Evolutionary conservation across 345 rosid genomes (phyloP), one percentile per base, ranked within the genome.

Genomic region (Linum lewisii): DNA sequence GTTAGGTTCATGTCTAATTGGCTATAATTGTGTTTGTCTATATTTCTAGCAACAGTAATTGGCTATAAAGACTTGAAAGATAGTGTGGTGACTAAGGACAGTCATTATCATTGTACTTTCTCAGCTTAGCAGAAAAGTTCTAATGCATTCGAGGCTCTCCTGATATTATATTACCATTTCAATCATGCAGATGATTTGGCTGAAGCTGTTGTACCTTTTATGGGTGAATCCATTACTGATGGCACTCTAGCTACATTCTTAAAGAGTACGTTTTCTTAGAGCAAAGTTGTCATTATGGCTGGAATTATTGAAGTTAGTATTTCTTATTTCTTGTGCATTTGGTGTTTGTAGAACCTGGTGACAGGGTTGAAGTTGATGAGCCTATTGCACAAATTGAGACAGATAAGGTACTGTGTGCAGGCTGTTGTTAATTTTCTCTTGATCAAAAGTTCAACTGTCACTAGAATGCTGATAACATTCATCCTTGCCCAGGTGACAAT

Each of bases 341-440:
- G 22, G 21, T 19, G 16, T 66, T 54, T 52, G 69, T 81, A 93
- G 97, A 85, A 54, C 94, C 97, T 73, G 99, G 99, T 66, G 99
- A 93, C 45, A 75, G 82, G 24, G 99, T 93, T 5, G 91, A 77
- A 74, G 82, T 66, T 52, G 99, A 93, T 58, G 97, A 93, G 71
- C 69, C 90, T 45, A 89, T 89, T 78, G 99, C 97, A 59, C 97
- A 93, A 73, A 85, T 93, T 63, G 99, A 93, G 73, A 93, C 99
- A 2, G 97, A 93, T 78, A 93, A 93, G 85, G 99, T 93, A 37
- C 52, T 59, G 51, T 58, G 14, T 16, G 15, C 18, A 42, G 47
- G 15, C 18, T 11, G 47, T 42, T 42, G 3, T 42, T 42, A 8
- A 16, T 42, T 42, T 42, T 42, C 18, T 42, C 47, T 42, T 42